Evolutionary conservation across 1,284 basidiomycete genomes (phyloP).

Genomic region (Puccinia hordei): DNA sequence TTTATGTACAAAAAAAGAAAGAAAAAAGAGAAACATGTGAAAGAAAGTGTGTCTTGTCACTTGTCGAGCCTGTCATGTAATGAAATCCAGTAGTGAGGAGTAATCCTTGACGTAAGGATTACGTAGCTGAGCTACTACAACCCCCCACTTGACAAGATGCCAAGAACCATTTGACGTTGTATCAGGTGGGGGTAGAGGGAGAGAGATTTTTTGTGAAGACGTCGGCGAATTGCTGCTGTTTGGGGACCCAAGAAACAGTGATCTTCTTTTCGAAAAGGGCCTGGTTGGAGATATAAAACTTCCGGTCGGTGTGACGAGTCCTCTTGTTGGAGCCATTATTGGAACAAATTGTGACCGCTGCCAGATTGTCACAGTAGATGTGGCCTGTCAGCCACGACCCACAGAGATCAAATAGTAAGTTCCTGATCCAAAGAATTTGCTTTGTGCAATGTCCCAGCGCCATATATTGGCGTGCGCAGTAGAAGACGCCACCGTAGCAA

Average conservation of each 20-base stretch:
- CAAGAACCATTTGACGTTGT: background rate
- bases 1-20: background rate
- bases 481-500: conserved; percentile 16
- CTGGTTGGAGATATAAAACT: too few species aligned
- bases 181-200: background rate
- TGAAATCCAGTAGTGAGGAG: background rate
- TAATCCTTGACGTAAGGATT: background rate
- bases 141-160: background rate
- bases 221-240: background rate
- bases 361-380: background rate
- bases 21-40: background rate
- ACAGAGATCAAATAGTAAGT: too few species aligned
- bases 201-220: conserved; percentile 20
- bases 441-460: too few species aligned
- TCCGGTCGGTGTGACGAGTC: too few species aligned
- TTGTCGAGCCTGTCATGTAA: background rate
- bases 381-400: background rate
- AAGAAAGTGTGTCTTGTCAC: background rate
- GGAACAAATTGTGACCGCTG: background rate
- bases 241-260: background rate
- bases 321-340: too few species aligned
- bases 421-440: too few species aligned
- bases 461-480: too few species aligned
- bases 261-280: too few species aligned
- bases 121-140: too few species aligned